Evolutionary conservation across 73 alveolate genomes (phyloP).

Genomic region (Tetrahymena elliotti): DNA sequence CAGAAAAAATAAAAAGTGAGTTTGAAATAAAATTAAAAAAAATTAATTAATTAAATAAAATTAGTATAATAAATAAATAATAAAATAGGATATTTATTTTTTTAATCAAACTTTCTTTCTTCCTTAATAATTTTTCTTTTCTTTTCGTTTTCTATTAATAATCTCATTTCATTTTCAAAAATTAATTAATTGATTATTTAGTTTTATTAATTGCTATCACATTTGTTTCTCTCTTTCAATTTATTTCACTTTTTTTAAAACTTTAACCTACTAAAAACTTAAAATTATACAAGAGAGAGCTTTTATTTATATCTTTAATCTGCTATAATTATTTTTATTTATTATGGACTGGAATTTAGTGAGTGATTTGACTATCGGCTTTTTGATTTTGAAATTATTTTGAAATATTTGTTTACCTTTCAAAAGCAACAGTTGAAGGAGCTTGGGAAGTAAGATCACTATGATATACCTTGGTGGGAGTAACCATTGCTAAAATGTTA

Average conservation of each 20-base stretch:
- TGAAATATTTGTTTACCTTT: not conserved
- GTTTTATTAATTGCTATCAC: not conserved
- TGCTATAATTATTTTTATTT: not conserved
- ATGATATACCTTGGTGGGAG: conserved; percentile 68
- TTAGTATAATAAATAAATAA: not conserved
- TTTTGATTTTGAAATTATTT: no score
- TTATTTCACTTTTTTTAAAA: not conserved
- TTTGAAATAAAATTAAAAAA: not conserved
- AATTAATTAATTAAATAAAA: not conserved
- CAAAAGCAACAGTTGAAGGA: conserved; percentile 13
- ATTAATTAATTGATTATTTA: no score
- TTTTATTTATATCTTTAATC: no score
- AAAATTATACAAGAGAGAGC: no score
- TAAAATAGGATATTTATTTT: not conserved
- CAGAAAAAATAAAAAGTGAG: not conserved
- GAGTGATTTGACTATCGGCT: not conserved
- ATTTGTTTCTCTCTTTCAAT: not conserved
- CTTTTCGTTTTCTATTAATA: not conserved
- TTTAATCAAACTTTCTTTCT: not conserved
- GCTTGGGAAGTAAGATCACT: conserved; percentile 47
- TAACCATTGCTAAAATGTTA: conserved; percentile 62
- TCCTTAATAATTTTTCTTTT: not conserved
- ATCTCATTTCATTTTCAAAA: not conserved
- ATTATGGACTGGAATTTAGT: not conserved
- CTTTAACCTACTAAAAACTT: not conserved